Conservation (phyloP, 805 yeast species). For the Zygosaccharomyces pseudorouxii region DNA sequence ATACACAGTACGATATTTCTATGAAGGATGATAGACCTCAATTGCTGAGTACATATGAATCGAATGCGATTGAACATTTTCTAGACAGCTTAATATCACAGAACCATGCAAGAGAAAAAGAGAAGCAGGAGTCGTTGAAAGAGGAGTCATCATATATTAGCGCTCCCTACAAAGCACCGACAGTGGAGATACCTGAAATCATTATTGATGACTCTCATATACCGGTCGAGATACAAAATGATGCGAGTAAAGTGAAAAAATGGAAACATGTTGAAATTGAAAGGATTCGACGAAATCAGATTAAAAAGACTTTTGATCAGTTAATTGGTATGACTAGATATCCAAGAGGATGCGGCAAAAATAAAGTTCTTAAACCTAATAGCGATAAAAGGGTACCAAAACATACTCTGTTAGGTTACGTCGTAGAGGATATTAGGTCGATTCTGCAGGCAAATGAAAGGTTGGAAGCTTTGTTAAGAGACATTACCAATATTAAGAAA, state of each 20-base stretch:
- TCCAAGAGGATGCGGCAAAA: slow-evolving; percentile 15
- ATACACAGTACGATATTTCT: neutral
- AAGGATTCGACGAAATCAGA: slow-evolving; percentile 29
- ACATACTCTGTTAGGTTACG: slow-evolving; percentile 26
- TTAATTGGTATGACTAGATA: slow-evolving; percentile 23
- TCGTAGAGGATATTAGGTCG: slow-evolving; percentile 31
- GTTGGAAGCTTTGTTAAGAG: slow-evolving; percentile 17
- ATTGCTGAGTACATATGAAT: slow-evolving; percentile 32
- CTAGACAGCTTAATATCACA: slow-evolving; percentile 26
- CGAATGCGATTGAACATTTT: slow-evolving; percentile 33
- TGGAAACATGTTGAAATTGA: slow-evolving; percentile 36
- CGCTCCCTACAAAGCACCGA: slow-evolving; percentile 15
- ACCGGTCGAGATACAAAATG: slow-evolving; percentile 21
- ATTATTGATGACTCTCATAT: slow-evolving; percentile 21
- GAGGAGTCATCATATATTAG: slow-evolving; percentile 2
- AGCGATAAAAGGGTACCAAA: slow-evolving; percentile 32
- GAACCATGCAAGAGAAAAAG: slow-evolving; percentile 5
- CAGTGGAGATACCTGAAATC: slow-evolving; percentile 26
- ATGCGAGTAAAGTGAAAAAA: slow-evolving; percentile 23
- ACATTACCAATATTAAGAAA: neutral
- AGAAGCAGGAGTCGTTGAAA: neutral
- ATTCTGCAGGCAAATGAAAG: slow-evolving; percentile 27
- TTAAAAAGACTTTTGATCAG: slow-evolving; percentile 29
- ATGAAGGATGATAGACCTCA: slow-evolving; percentile 8
- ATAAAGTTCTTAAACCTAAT: slow-evolving; percentile 9